Base-by-base conservation (phyloP, 2,329 filamentous ascomycete species). In the Phaeosphaeriaceae sp. region DNA sequence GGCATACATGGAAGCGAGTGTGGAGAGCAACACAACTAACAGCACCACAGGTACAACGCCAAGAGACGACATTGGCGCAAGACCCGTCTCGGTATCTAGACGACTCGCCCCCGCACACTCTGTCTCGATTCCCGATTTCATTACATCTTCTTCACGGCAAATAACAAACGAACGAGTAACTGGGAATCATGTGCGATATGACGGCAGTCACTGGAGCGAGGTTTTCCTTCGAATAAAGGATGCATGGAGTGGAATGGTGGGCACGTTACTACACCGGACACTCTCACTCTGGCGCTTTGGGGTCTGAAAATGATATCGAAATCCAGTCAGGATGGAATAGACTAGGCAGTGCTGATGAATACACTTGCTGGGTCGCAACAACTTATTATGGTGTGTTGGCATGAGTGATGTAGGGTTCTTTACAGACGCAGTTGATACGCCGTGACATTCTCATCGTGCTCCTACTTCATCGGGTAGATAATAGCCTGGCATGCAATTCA, bases 1-100 rank as follows among this genome's bases (percentile, higher is more conserved):
- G 11, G 3, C 3, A 26, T 8, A 38, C 32, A 61, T 38, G 29
- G 29, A 45, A 23, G 30, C 30, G 36, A 11, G 34, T 21, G 46
- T 21, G 34, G 17, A 20, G 38, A 47, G 26, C 41, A 46, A 44
- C 17, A 49, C 17, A 49, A 50, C 56, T 60, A 37, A 61, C 60
- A 50, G 40, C 48, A 32, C 26, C 36, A 23, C 77, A 99, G 94
- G 84, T 99, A 99, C 88, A 99, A 99, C 85, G 92, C 94, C 75
- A 99, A 99, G 90, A 86, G 94, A 81, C 90, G 94, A 83, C 94
- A 99, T 81, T 99, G 94, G 94, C 91, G 94, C 85, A 99, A 99
- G 93, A 97, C 94, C 78, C 89, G 92, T 78, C 91, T 99, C 82
- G 92, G 92, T 77, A 95, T 99, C 85, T 99, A 94, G 85, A 86